Conservation (phyloP, 2,329 filamentous ascomycete species). For the Aspergillus ruber region DNA sequence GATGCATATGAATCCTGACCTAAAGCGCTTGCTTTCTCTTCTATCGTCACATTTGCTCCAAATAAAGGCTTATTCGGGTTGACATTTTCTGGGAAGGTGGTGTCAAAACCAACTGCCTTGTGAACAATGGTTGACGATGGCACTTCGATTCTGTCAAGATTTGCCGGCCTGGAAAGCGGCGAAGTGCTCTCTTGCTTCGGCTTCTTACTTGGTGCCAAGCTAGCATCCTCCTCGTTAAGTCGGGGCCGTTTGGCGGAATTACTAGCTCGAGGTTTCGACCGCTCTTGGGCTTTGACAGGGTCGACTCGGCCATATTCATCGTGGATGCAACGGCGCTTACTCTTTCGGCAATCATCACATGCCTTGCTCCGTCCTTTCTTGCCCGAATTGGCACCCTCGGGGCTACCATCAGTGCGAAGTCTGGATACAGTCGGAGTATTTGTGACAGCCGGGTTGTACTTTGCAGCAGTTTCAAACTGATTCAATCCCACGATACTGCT, state of each 20-base stretch:
- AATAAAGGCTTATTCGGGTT: conserved; percentile 5
- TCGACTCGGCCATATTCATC: conserved; percentile 60
- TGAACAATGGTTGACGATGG: conserved; percentile 10
- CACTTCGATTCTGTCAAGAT: conserved; percentile 15
- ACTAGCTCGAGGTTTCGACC: conserved; percentile 53
- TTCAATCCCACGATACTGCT: conserved; percentile 19
- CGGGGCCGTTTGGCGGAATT: conserved; percentile 50
- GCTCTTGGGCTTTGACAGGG: conserved; percentile 57
- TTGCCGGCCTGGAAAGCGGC: conserved; percentile 16
- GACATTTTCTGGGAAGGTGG: conserved; percentile 1
- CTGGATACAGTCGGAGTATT: conserved; percentile 20
- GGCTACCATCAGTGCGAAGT: conserved; percentile 22
- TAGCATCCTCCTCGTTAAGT: conserved; percentile 35
- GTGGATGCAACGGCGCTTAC: conserved; percentile 63
- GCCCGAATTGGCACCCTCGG: conserved; percentile 33
- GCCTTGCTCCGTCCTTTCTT: conserved; percentile 58
- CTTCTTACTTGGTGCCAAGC: conserved; percentile 21
- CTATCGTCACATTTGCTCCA: conserved; percentile 9
- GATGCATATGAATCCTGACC: conserved; percentile 30
- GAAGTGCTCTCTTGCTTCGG: conserved; percentile 30
- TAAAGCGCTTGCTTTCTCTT: conserved; percentile 14
- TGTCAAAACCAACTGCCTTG: conserved; percentile 1
- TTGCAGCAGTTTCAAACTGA: conserved; percentile 21
- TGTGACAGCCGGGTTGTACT: conserved; percentile 20
- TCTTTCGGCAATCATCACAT: conserved; percentile 61